A percentile compares a stretch with the other conserved stretches of the same genome.
These are phyloP conservation scores for Leishmania lainsoni DNA, from an alignment of 208 protist species.

Conservation along the genomic window DNA sequence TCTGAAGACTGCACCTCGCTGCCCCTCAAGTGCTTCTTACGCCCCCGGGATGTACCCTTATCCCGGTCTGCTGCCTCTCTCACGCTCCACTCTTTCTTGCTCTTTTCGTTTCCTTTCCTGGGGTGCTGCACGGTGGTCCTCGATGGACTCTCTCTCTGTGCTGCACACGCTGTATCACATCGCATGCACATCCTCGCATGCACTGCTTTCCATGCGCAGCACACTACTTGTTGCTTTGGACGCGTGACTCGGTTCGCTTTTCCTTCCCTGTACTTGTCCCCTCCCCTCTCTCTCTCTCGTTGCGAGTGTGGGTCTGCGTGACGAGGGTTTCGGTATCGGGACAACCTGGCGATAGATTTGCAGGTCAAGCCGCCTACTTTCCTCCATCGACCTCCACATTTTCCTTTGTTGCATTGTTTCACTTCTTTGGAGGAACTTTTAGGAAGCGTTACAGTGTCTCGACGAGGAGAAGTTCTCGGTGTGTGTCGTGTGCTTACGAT, in stretches of 20 bases:
- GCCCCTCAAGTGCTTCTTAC: background rate
- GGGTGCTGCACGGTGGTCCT: too few relatives aligned
- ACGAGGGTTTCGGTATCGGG: background rate
- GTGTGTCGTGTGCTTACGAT: background rate
- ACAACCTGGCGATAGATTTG: background rate
- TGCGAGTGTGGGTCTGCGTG: background rate
- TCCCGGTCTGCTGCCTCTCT: background rate
- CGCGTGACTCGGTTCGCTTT: background rate
- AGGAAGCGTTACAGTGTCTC: background rate
- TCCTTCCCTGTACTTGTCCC: background rate
- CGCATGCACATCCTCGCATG: background rate
- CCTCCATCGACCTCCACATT: background rate
- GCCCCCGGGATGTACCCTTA: background rate
- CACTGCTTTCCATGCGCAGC: background rate
- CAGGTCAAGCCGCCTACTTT: background rate
- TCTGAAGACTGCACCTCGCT: background rate
- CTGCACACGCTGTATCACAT: background rate
- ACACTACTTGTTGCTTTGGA: background rate
- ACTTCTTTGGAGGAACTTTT: background rate
- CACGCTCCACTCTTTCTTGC: background rate
- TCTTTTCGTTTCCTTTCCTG: background rate
- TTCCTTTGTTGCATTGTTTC: background rate
- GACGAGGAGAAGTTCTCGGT: background rate
- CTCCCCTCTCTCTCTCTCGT: background rate
- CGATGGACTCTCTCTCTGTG: background rate